Evolutionary conservation across 2,329 filamentous ascomycete species (phyloP).

Genomic region (Cordyceps cicadae): DNA sequence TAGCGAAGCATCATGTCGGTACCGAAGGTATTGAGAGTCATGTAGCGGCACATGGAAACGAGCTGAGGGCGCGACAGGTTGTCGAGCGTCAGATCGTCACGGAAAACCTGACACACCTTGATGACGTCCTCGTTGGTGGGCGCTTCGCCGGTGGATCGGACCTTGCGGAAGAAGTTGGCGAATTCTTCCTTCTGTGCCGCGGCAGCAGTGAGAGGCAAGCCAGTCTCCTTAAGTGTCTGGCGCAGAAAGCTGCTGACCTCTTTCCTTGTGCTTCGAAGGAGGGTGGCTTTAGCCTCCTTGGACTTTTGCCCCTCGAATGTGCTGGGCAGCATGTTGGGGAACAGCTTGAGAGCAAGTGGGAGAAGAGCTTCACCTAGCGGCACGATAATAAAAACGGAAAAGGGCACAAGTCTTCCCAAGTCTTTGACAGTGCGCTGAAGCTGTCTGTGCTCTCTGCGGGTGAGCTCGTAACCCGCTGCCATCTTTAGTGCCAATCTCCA

Average conservation of each 20-base stretch:
- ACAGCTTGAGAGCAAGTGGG: slow-evolving; percentile 83
- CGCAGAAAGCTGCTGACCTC: slow-evolving; percentile 88
- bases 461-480: slow-evolving; percentile 95
- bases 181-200: slow-evolving; percentile 92
- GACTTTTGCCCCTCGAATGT: slow-evolving; percentile 91
- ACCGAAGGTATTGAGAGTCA: slow-evolving; percentile 94
- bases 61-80: slow-evolving; percentile 92
- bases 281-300: slow-evolving; percentile 79
- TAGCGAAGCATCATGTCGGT: slow-evolving; percentile 98
- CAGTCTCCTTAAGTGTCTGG: slow-evolving; percentile 85
- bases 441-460: slow-evolving; percentile 85
- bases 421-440: slow-evolving; percentile 90
- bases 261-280: slow-evolving; percentile 76
- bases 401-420: slow-evolving; percentile 83
- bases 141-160: slow-evolving; percentile 81
- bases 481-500: slow-evolving; percentile 88
- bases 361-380: slow-evolving; percentile 91
- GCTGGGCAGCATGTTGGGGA: slow-evolving; percentile 94
- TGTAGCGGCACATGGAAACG: slow-evolving; percentile 95
- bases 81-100: slow-evolving; percentile 93
- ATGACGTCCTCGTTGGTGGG: slow-evolving; percentile 88
- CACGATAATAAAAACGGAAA: slow-evolving; percentile 94
- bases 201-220: slow-evolving; percentile 73
- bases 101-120: slow-evolving; percentile 98
- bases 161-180: slow-evolving; percentile 92